Evolutionary conservation across 2,329 filamentous ascomycete species (phyloP).

Genomic region (Fusarium sublunatum): DNA sequence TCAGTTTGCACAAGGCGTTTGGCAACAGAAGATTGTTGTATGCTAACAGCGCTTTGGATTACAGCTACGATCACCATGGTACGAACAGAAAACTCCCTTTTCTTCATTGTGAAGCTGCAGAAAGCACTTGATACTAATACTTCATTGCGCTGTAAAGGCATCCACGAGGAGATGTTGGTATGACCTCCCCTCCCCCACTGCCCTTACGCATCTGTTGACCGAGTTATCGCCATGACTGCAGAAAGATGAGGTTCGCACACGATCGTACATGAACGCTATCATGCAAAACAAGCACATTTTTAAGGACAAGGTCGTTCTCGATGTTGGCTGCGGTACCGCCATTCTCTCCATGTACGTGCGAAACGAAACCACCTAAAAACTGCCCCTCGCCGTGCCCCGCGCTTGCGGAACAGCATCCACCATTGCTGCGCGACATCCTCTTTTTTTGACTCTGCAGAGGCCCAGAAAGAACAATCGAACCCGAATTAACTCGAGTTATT

Average conservation of each 20-base stretch:
- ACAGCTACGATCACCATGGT: constrained; percentile 98
- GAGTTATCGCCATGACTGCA: constrained; percentile 52
- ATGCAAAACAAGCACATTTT: constrained; percentile 96
- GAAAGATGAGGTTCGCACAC: constrained; percentile 98
- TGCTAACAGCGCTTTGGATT: constrained; percentile 51
- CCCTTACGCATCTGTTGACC: constrained; percentile 38
- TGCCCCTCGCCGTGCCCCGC: constrained; percentile 32
- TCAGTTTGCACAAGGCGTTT: constrained; percentile 52
- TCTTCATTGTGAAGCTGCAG: constrained; percentile 44
- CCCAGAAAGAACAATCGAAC: constrained; percentile 2
- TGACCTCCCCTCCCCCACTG: constrained; percentile 55
- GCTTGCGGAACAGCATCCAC: constrained; percentile 16
- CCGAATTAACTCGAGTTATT: constrained; percentile 15
- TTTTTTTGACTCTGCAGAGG: neutral
- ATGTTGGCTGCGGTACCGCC: constrained; percentile 96
- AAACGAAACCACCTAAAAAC: constrained; percentile 16
- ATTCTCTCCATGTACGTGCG: constrained; percentile 93
- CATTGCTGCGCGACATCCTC: constrained; percentile 8
- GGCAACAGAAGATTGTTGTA: constrained; percentile 13
- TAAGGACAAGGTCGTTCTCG: constrained; percentile 85
- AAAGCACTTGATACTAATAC: constrained; percentile 27
- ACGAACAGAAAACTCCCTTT: constrained; percentile 47
- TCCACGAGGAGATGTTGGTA: constrained; percentile 98
- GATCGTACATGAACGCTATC: constrained; percentile 97
- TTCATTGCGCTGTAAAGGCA: constrained; percentile 69